Evolutionary conservation across 2,329 filamentous ascomycete species (phyloP).

Genomic region (Blastomyces gilchristii): DNA sequence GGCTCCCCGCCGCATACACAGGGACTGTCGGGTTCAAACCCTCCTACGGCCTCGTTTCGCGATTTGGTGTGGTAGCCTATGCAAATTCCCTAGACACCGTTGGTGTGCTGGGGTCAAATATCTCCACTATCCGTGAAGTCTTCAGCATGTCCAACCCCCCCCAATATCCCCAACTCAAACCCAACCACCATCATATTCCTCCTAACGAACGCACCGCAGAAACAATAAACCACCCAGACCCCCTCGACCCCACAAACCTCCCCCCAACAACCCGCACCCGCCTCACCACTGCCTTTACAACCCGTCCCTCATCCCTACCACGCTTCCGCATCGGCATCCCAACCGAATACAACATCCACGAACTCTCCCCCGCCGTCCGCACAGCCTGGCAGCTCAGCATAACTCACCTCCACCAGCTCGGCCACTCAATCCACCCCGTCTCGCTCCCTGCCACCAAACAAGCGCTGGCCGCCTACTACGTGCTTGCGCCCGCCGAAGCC

Average conservation of each 20-base stretch:
- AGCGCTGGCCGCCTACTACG: constrained; percentile 86
- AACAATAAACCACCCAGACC: constrained; percentile 51
- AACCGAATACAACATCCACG: constrained; percentile 76
- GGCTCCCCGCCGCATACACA: constrained; percentile 79
- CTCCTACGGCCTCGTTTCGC: constrained; percentile 76
- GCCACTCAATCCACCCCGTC: constrained; percentile 63
- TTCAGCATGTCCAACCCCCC: constrained; percentile 32
- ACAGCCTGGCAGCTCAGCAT: constrained; percentile 59
- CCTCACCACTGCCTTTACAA: constrained; percentile 24
- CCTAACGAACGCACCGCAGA: constrained; percentile 25
- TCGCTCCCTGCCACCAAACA: constrained; percentile 74
- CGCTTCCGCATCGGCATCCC: constrained; percentile 49
- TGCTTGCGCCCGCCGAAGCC: constrained; percentile 88
- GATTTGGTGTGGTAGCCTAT: constrained; percentile 80
- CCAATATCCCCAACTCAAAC: no score
- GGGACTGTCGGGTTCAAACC: constrained; percentile 80
- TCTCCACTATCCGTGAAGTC: constrained; percentile 43
- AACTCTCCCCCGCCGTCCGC: constrained; percentile 61
- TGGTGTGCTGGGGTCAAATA: constrained; percentile 56
- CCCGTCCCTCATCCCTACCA: background rate
- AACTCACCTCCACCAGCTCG: constrained; percentile 48
- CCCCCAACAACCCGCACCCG: constrained; percentile 45
- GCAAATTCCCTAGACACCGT: constrained; percentile 90
- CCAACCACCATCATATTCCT: background rate
- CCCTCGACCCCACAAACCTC: constrained; percentile 65